Evolutionary conservation across 164 flowering plant genomes (phyloP).

Genomic region (Magnolia officinalis): DNA sequence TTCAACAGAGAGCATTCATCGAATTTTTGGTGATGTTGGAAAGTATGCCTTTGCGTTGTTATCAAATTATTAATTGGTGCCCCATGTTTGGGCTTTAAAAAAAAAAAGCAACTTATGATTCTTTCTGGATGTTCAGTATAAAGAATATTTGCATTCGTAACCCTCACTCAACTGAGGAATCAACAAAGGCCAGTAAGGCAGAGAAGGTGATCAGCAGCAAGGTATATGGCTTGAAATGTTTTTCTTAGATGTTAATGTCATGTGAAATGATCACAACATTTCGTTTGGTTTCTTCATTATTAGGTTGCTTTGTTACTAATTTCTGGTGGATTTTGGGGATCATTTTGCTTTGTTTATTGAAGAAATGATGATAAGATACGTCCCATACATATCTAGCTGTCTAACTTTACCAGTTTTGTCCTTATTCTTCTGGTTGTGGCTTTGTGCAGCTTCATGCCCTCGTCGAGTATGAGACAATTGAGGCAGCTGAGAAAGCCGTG

Average conservation of each 20-base stretch:
- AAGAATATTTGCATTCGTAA: slow-evolving; percentile 52
- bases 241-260: neutral
- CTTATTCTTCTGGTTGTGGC: neutral
- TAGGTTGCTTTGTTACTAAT: neutral
- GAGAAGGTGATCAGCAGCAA: slow-evolving; percentile 54
- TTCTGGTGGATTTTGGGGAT: neutral
- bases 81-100: neutral
- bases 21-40: slow-evolving; percentile 67
- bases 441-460: slow-evolving; percentile 47
- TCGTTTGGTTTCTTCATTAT: neutral
- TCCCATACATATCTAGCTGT: no score
- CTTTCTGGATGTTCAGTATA: slow-evolving; percentile 38
- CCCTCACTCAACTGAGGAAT: slow-evolving; percentile 47
- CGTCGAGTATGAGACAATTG: slow-evolving; percentile 82
- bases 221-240: slow-evolving; percentile 39
- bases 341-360: no score
- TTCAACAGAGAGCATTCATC: slow-evolving; percentile 55
- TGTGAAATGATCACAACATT: neutral
- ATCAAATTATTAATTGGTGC: slow-evolving; percentile 1
- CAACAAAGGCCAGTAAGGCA: slow-evolving; percentile 33
- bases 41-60: slow-evolving; percentile 39
- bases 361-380: no score
- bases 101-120: neutral
- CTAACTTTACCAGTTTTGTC: neutral
- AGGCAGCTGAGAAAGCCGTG: slow-evolving; percentile 92